Evolutionary conservation across 2,329 filamentous ascomycete species (phyloP), one percentile per base, ranked within the genome.

Genomic region (Xylaria digitata): DNA sequence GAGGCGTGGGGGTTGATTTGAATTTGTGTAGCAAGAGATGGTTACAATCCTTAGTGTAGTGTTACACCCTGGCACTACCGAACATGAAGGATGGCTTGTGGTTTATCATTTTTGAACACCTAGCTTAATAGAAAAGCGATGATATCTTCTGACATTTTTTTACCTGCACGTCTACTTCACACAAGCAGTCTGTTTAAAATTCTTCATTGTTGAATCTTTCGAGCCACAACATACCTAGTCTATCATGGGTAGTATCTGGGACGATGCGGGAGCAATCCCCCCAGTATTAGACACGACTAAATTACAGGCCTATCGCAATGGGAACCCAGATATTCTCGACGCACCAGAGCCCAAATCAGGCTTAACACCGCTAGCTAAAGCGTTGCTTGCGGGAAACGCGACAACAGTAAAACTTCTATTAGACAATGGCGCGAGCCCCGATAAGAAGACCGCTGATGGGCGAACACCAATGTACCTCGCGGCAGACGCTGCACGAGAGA

Each of bases 381-480:
- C 66, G 57, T 43, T 70, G 26, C 61, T 54, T n/a, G 32, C 48
- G 15, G 63, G 68, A 11, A 67, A 65, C 11, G 56, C 49, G 15
- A 52, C 40, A 6, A 65, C 57, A 5, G 69, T 69, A 2, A 65
- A 62, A 34, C 55, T 69, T 43, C 67, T 71, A 19, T 45, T 71
- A 7, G 56, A 67, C 13, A 69, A 69, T 40, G 56, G 62, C 21
- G 69, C 69, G 11, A 59, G 55, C 26, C 52, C 65, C 2, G 65
- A 71, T 32, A 53, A 57, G 60, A 69, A 71, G 50, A 70, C 57
- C 13, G 21, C 19, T 2, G 64, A 71, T 64, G 65, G 67, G 19
- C 50, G 69, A 63, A 58, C 65, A 6, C 67, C 67, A 19, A 63
- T 71, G 61, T 71, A 67, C 32, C 32, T 69, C 0, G 69, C 69